phyloP scores from a whole-genome alignment of 305 asterid species.

The Fraxinus floribunda region DNA sequence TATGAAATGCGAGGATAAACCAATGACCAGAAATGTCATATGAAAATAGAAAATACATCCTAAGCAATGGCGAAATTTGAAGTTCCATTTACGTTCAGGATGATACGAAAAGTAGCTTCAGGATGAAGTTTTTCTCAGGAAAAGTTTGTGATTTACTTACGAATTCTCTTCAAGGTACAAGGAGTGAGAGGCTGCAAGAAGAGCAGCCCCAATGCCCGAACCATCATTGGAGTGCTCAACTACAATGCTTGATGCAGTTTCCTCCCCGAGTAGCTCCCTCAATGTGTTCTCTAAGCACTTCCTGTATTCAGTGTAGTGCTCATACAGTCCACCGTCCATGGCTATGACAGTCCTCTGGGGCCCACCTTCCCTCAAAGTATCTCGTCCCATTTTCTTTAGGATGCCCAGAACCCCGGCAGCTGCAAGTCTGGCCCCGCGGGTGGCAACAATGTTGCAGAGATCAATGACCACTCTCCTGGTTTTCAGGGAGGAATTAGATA shows the following conservation, averaged over 20 bases:
- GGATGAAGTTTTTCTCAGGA: not conserved
- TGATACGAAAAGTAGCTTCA: not conserved
- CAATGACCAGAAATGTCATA: not conserved
- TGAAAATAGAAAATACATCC: not conserved
- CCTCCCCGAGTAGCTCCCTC: slow-evolving; percentile 55
- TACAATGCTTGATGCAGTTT: slow-evolving; percentile 33
- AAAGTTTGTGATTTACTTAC: not conserved
- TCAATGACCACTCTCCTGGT: slow-evolving; percentile 61
- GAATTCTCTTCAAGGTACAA: slow-evolving; percentile 40
- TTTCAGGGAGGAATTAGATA: slow-evolving; percentile 57
- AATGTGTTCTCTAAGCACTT: slow-evolving; percentile 70
- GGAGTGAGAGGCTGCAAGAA: slow-evolving; percentile 87
- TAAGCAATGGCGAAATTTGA: not conserved
- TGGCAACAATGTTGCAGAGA: slow-evolving; percentile 76
- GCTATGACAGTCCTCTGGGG: slow-evolving; percentile 56
- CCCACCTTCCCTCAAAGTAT: slow-evolving; percentile 30
- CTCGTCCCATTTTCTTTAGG: slow-evolving; percentile 76
- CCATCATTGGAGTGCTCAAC: slow-evolving; percentile 82
- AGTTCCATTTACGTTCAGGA: not conserved
- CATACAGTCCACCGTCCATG: slow-evolving; percentile 82
- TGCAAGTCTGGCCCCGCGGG: slow-evolving; percentile 84
- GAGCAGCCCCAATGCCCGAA: slow-evolving; percentile 93
- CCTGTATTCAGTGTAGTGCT: slow-evolving; percentile 31
- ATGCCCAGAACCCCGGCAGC: slow-evolving; percentile 77
- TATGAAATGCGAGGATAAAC: not conserved